Evolutionary conservation across 495 filamentous ascomycete genomes (phyloP).

Genomic region (Jackrogersella minutella): DNA sequence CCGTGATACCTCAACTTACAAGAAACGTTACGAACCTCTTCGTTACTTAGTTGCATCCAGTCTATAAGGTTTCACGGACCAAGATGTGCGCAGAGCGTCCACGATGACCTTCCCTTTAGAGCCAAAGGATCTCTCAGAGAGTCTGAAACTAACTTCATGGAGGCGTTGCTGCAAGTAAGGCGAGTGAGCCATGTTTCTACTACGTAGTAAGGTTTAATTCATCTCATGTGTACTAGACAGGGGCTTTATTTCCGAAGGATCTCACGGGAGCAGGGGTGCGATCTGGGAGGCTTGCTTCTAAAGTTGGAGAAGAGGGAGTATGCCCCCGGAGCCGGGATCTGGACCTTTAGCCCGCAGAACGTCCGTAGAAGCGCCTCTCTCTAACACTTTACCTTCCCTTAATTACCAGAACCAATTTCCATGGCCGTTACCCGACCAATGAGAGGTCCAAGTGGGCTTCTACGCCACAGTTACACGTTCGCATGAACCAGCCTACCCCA

Average conservation of each 20-base stretch:
- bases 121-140: conserved; percentile 22
- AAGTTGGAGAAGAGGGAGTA: conserved; percentile 30
- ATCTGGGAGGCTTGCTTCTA: conserved; percentile 28
- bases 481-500: conserved; percentile 30
- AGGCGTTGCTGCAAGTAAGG: conserved; percentile 26
- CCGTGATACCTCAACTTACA: conserved; percentile 30
- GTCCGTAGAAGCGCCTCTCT: conserved; percentile 39
- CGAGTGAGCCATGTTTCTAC: conserved; percentile 15
- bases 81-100: conserved; percentile 4
- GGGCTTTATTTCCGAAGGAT: conserved; percentile 42
- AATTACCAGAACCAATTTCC: conserved; percentile 41
- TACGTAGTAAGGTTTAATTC: conserved; percentile 29
- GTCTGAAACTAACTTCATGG: conserved; percentile 32
- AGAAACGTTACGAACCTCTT: conserved; percentile 39
- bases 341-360: conserved; percentile 36
- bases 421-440: conserved; percentile 22
- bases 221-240: conserved; percentile 24
- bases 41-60: conserved; percentile 34
- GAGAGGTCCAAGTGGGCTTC: neutral
- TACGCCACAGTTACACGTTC: conserved; percentile 16
- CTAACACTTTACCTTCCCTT: conserved; percentile 42
- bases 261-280: conserved; percentile 21
- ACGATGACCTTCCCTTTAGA: conserved; percentile 32
- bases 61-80: conserved; percentile 16
- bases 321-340: conserved; percentile 20